Evolutionary conservation across 148 eudicot genomes (phyloP), one percentile per base, ranked within the genome.

Genomic region (Diospyros lotus): DNA sequence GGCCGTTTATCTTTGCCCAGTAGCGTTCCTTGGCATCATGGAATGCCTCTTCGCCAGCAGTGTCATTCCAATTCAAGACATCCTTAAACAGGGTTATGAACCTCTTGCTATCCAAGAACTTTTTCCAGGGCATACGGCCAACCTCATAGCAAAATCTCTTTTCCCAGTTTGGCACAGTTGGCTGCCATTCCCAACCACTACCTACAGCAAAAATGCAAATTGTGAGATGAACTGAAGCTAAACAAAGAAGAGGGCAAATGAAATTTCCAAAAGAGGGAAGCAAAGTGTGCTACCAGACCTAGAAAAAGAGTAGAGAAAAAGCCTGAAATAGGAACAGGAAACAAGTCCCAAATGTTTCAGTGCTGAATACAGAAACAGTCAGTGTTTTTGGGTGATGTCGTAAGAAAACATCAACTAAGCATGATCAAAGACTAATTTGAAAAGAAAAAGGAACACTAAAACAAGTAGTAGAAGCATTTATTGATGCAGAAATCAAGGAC

Each of bases 1-100:
- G 80, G 75, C 88, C 88, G 2, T 81, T 81, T 38, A 77, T 72
- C 59, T 86, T 9, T 15, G 92, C 89, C 85, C 76, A 85, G 80
- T 68, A 91, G 17, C 92, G 85, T 4, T 72, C 83, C 75, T 89
- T 92, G 18, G 92, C 94, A 64, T 81, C 72, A 45, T 64, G 13
- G 55, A 87, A 89, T 18, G 93, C 89, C 69, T 87, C 92, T 75
- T 86, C 75, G 1, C 69, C 90, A 0, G 97, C 97, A 50, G 87
- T 73, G 67, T 91, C 97, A 44, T 89, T 73, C 97, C 97, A 91
- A 1, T 75, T 62, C 1, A 88, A 38, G 38, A 91, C 80, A 66
- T 88, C 77, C 4, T 78, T 83, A 38, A 87, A 82, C 6, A 83
- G 82, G 81, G 68, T 69, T 78, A 82, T 77, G 51, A 76, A 78